Base-by-base conservation (phyloP, 805 yeast species). In the Hanseniaspora valbyensis region DNA sequence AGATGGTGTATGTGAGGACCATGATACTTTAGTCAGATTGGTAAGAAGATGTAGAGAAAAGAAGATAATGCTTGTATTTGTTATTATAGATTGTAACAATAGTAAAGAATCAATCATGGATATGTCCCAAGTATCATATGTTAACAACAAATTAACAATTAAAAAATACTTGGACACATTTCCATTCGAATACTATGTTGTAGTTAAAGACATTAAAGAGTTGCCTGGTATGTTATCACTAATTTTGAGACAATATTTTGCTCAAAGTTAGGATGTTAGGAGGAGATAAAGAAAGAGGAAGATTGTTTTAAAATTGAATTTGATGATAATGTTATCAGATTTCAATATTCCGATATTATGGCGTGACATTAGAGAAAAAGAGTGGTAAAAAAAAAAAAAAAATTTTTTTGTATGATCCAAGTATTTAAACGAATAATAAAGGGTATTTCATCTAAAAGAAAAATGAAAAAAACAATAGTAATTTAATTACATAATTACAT, bases 1-100 rank as follows among this genome's bases (percentile, higher is more conserved):
- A 1, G 99, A 92, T 69, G 99, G 99, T 67, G 86, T 92, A 43
- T 88, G 96, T 62, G 99, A 92, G 65, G 94, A 89, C 64, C 98
- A 92, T 64, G 88, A 75, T 28, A 78, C 83, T 0, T 71, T 92
- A 44, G 80, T 83, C 56, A 73, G 90, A 55, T 72, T 92, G 57
- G 96, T 90, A 3, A 80, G 98, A 59, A 77, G 77, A 56, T 97
- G 97, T 1, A 75, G 95, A 58, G 97, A 92, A 58, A 85, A 86
- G 57, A 82, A 81, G 60, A 82, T 92, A 54, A 88, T 94, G 96
- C 71, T 92, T 54, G 97, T 92, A 36, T 92, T 92, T 69, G 95
- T 92, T 22, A 77, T 92, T 29, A 80, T 94, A 46, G 97, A 92
- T 65, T 95, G 96, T 18, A 79, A 90, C 55, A 78, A 78, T 54